Evolutionary conservation across 768 basidiomycete species (phyloP).

Genomic region (Agrocybe pediades): DNA sequence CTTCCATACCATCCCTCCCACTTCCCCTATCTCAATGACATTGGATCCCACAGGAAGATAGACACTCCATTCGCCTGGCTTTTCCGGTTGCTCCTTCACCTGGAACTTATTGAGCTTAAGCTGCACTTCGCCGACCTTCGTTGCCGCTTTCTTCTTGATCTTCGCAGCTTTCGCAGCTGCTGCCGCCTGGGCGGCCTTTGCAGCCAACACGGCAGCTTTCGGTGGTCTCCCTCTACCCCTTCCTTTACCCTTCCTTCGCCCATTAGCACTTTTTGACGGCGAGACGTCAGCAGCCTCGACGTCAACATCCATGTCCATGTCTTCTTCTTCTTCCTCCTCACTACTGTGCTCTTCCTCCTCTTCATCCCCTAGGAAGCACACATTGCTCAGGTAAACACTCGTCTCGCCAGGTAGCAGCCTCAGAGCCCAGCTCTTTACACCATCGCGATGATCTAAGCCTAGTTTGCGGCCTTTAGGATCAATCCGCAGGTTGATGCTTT

Average conservation of each 20-base stretch:
- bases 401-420: constrained; percentile 60
- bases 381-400: constrained; percentile 51
- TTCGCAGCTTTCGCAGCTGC: constrained; percentile 30
- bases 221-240: constrained; percentile 38
- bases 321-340: constrained; percentile 52
- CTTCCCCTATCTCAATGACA: constrained; percentile 73
- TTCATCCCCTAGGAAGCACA: constrained; percentile 56
- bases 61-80: constrained; percentile 61
- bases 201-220: constrained; percentile 27
- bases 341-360: constrained; percentile 58
- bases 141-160: constrained; percentile 42
- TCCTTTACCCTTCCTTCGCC: constrained; percentile 40
- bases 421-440: constrained; percentile 75
- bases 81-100: constrained; percentile 45
- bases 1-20: constrained; percentile 71
- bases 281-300: constrained; percentile 31
- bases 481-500: constrained; percentile 52
- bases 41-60: constrained; percentile 59
- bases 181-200: constrained; percentile 23
- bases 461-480: constrained; percentile 62
- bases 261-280: constrained; percentile 38
- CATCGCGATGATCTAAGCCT: constrained; percentile 63
- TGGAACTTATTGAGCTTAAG: constrained; percentile 63
- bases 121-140: constrained; percentile 58
- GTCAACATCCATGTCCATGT: constrained; percentile 47